Conservation (phyloP, 2,329 filamentous ascomycete genomes). For the Apiospora koreana region DNA sequence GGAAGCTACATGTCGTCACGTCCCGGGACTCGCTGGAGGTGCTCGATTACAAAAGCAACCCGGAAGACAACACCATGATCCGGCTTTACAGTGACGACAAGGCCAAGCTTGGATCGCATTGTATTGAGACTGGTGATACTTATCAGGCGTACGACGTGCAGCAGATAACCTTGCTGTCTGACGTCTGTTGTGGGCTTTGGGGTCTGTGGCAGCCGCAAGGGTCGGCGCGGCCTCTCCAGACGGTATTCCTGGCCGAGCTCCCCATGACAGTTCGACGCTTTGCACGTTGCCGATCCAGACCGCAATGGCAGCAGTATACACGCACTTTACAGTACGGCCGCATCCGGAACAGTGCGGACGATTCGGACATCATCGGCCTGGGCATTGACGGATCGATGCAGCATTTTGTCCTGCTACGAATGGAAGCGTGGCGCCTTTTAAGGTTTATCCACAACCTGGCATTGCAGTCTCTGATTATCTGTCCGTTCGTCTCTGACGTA, state of each 20-base stretch:
- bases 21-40: slow-evolving; percentile 56
- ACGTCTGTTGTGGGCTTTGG: slow-evolving; percentile 46
- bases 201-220: slow-evolving; percentile 52
- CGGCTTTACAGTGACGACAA: slow-evolving; percentile 48
- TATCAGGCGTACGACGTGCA: slow-evolving; percentile 25
- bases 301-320: slow-evolving; percentile 46
- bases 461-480: slow-evolving; percentile 46
- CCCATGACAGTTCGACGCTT: slow-evolving; percentile 59
- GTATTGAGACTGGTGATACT: slow-evolving; percentile 43
- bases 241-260: slow-evolving; percentile 59
- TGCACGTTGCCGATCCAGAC: slow-evolving; percentile 52
- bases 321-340: slow-evolving; percentile 41
- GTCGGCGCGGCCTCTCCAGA: slow-evolving; percentile 43
- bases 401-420: slow-evolving; percentile 67
- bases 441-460: slow-evolving; percentile 73
- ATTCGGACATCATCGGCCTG: slow-evolving; percentile 61
- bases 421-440: slow-evolving; percentile 67
- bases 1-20: slow-evolving; percentile 54
- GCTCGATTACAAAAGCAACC: slow-evolving; percentile 48
- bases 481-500: slow-evolving; percentile 43
- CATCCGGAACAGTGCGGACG: slow-evolving; percentile 43
- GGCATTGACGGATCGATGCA: slow-evolving; percentile 70
- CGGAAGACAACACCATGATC: slow-evolving; percentile 36
- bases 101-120: slow-evolving; percentile 46
- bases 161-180: slow-evolving; percentile 50